Conservation (phyloP, 768 basidiomycete genomes). For the Russula lepida region DNA sequence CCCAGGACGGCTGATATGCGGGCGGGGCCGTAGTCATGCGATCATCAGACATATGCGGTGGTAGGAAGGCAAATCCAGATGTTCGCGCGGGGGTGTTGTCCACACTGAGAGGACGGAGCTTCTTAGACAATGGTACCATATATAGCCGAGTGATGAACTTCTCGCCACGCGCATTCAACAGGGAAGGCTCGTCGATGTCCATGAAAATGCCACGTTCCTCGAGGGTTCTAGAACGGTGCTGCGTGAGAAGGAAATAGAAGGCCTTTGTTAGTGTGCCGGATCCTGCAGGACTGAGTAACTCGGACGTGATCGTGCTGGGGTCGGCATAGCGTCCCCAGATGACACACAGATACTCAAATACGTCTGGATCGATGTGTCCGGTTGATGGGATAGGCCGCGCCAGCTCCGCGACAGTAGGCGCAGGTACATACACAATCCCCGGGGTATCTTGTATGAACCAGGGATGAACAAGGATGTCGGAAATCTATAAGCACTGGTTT, state of each 20-base stretch:
- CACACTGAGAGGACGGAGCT: conserved; percentile 20
- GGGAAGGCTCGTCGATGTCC: conserved; percentile 26
- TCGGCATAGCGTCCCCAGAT: conserved; percentile 78
- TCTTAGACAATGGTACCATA: conserved; percentile 33
- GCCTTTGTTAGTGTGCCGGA: conserved; percentile 74
- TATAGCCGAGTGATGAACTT: conserved; percentile 37
- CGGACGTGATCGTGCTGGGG: conserved; percentile 45
- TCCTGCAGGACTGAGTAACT: conserved; percentile 62
- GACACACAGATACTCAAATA: conserved; percentile 68
- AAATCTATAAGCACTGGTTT: conserved; percentile 47
- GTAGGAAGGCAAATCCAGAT: conserved; percentile 4
- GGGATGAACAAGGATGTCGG: conserved; percentile 77
- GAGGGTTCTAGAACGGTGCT: conserved; percentile 60
- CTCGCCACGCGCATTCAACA: conserved; percentile 24
- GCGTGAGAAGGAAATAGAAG: conserved; percentile 76
- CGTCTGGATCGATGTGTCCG: conserved; percentile 64
- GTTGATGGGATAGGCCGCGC: conserved; percentile 62
- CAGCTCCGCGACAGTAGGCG: conserved; percentile 38
- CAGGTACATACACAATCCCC: conserved; percentile 38
- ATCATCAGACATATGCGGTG: conserved; percentile 16
- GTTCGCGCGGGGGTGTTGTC: conserved; percentile 4
- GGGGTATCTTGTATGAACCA: conserved; percentile 58
- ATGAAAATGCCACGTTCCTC: conserved; percentile 45
- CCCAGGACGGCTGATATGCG: conserved; percentile 15
- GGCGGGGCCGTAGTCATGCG: conserved; percentile 13